phyloP scores from a whole-genome alignment of 2,329 filamentous ascomycete species.

The Nakataea oryzae region DNA sequence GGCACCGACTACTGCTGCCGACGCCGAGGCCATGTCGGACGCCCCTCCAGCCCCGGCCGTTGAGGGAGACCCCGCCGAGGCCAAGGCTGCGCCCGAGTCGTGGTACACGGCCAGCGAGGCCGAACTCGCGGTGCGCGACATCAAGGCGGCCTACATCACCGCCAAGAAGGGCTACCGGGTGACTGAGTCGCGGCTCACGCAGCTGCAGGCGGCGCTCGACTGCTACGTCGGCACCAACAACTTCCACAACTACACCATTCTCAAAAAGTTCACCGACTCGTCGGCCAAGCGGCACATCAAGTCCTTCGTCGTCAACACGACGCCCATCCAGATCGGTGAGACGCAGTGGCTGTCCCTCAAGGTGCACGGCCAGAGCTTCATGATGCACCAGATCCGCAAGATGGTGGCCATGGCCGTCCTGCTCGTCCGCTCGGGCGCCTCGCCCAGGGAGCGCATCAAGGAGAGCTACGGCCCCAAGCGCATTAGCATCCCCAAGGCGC shows the following conservation, averaged over 20 bases:
- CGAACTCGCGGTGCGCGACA: conserved; percentile 56
- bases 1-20: neutral
- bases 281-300: conserved; percentile 87
- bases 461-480: conserved; percentile 63
- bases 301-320: conserved; percentile 69
- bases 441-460: conserved; percentile 53
- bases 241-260: conserved; percentile 96
- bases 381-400: conserved; percentile 99
- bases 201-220: conserved; percentile 65
- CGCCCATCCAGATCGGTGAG: conserved; percentile 75
- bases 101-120: conserved; percentile 33
- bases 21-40: neutral
- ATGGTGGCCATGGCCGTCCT: conserved; percentile 93
- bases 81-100: conserved; percentile 9
- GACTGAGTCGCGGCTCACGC: conserved; percentile 56
- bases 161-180: conserved; percentile 84
- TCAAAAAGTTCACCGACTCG: conserved; percentile 71
- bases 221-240: conserved; percentile 77
- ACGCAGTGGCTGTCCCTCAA: conserved; percentile 95
- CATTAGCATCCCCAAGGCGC: conserved; percentile 89
- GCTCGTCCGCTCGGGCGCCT: conserved; percentile 71
- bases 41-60: conserved; percentile 1
- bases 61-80: conserved; percentile 6
- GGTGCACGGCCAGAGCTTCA: conserved; percentile 96
- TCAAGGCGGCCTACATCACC: conserved; percentile 71